Evolutionary conservation across 495 filamentous ascomycete species (phyloP), one percentile per base, ranked within the genome.

Genomic region (Penicillium steckii): DNA sequence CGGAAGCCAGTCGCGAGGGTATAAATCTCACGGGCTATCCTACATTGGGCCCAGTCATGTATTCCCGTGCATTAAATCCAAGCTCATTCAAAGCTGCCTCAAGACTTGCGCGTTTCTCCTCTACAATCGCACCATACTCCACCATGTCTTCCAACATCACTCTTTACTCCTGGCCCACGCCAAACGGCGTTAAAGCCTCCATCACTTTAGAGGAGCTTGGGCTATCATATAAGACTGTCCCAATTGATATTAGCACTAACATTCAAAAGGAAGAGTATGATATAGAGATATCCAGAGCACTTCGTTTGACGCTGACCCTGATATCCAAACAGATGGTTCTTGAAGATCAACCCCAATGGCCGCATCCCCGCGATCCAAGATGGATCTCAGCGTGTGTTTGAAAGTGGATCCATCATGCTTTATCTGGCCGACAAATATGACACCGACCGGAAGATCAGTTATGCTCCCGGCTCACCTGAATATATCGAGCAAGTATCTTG

Each of bases 281-380:
- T 26, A 6, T 10, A 3, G 9, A 3, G 30, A 10, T 2, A 12
- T 3, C 29, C 5, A 54, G 66, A 64, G 21, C 10, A 48, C 9
- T 26, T 25, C 45, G 17, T 35, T 7, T n/a, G 33, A 37, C 0
- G 15, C 30, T 33, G 21, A 40, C 15, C 12, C 9, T 8, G 24
- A 15, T 12, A 17, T 10, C 5, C 0, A 3, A 37, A 29, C n/a
- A 68, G 65, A 13, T 91, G 88, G 87, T 96, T 90, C 70, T 74
- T 94, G 24, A 83, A 81, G 18, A 91, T 95, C 63, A 95, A 94
- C 64, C 91, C 91, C 32, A 96, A 95, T 62, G 91, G 91, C 46
- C 87, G 91, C 35, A 93, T 95, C 50, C 91, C 91, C 6, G 89
- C 90, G 1, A 61, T 96, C 13, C 56, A 59, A 4, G 59, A 70